These are phyloP conservation scores for Lactarius evosmus DNA, from an alignment of 768 basidiomycete species.

Conservation along the genomic window DNA sequence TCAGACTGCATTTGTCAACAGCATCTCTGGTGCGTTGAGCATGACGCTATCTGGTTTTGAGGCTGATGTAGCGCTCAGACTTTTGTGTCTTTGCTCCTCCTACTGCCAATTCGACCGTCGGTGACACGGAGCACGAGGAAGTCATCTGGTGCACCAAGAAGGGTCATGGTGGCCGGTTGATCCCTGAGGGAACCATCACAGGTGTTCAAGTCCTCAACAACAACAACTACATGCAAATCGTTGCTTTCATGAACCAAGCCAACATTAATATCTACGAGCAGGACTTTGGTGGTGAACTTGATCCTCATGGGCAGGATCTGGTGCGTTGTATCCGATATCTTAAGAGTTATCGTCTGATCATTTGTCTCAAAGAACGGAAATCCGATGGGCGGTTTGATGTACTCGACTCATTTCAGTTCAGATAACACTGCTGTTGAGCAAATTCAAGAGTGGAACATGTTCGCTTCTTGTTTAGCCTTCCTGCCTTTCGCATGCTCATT, in stretches of 20 bases:
- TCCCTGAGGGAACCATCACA: slow-evolving; percentile 59
- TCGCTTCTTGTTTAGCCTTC: slow-evolving; percentile 27
- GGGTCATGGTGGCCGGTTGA: slow-evolving; percentile 67
- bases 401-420: slow-evolving; percentile 51
- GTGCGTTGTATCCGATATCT: slow-evolving; percentile 33
- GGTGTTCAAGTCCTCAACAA: slow-evolving; percentile 66
- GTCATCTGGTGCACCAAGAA: slow-evolving; percentile 78
- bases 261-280: slow-evolving; percentile 46
- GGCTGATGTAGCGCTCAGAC: slow-evolving; percentile 39
- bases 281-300: slow-evolving; percentile 76
- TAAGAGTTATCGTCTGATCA: neutral
- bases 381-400: slow-evolving; percentile 70
- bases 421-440: slow-evolving; percentile 49
- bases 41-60: neutral
- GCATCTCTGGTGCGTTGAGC: slow-evolving; percentile 39
- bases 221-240: slow-evolving; percentile 55
- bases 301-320: slow-evolving; percentile 69
- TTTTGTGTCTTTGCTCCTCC: slow-evolving; percentile 67
- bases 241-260: slow-evolving; percentile 63
- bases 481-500: neutral
- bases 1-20: slow-evolving; percentile 69
- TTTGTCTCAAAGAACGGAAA: slow-evolving; percentile 46
- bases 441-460: slow-evolving; percentile 68
- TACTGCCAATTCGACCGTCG: slow-evolving; percentile 51
- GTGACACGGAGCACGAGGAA: slow-evolving; percentile 62